These are phyloP conservation scores for Saccharomycopsis fibuligera DNA, from an alignment of 805 yeast genomes.

Conservation along the genomic window DNA sequence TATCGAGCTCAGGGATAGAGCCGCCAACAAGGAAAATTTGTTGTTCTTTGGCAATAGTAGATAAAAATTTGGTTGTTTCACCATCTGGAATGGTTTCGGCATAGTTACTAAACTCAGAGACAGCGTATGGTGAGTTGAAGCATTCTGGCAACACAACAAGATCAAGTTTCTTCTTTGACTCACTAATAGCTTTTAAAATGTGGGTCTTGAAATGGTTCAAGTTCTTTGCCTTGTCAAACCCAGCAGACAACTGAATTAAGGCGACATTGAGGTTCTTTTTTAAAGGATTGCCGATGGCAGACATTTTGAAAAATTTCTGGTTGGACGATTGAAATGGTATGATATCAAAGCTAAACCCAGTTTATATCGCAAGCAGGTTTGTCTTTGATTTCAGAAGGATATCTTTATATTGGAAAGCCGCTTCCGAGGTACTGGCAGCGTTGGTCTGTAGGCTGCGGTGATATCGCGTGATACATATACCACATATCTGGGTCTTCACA, in stretches of 20 bases:
- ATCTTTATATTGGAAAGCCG: too few species aligned
- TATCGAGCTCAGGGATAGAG: constrained; percentile 76
- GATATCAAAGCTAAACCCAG: too few species aligned
- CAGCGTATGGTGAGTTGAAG: constrained; percentile 93
- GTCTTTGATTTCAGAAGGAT: too few species aligned
- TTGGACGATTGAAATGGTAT: too few species aligned
- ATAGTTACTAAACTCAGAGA: constrained; percentile 76
- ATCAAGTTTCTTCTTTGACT: constrained; percentile 54
- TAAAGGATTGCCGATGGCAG: constrained; percentile 25
- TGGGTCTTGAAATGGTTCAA: constrained; percentile 58
- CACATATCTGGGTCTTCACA: too few species aligned
- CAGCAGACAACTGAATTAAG: constrained; percentile 74
- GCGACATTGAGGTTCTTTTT: constrained; percentile 69
- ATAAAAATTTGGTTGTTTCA: constrained; percentile 50
- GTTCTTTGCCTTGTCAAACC: constrained; percentile 74
- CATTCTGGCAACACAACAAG: constrained; percentile 90
- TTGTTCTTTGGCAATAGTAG: constrained; percentile 59
- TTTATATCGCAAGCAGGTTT: too few species aligned
- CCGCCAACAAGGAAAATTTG: constrained; percentile 77
- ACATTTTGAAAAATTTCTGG: constrained; percentile 5
- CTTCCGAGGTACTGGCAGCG: too few species aligned
- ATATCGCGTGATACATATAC: too few species aligned
- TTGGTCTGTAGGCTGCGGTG: too few species aligned
- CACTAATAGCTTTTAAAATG: constrained; percentile 53
- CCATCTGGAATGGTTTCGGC: constrained; percentile 74